A percentile compares a stretch with the other conserved stretches of the same genome.
These are phyloP conservation scores for Glonium stellatum DNA, from an alignment of 495 filamentous ascomycete genomes.

Conservation along the genomic window DNA sequence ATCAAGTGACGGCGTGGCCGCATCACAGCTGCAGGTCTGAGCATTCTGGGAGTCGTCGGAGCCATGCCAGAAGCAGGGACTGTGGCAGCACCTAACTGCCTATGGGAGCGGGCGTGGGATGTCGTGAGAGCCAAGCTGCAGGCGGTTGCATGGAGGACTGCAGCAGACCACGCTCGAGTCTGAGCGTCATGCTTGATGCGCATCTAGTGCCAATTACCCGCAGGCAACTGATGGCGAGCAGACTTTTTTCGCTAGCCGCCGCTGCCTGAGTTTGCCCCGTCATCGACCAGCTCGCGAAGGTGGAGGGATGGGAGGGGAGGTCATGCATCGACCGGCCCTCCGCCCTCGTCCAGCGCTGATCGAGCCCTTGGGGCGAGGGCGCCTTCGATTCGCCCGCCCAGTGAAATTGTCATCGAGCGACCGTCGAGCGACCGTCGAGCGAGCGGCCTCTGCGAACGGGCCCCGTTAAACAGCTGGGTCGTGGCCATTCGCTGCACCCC, in stretches of 20 bases:
- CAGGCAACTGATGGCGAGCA: not conserved
- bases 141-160: not conserved
- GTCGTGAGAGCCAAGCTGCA: not conserved
- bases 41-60: not conserved
- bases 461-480: not conserved
- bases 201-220: not conserved
- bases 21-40: conserved; percentile 3
- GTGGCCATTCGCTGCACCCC: not conserved
- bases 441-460: not conserved
- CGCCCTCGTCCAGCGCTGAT: not conserved
- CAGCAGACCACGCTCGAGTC: not conserved
- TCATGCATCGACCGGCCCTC: not conserved
- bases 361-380: not conserved
- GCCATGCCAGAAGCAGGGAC: not conserved
- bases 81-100: not conserved
- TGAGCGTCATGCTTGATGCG: conserved; percentile 1
- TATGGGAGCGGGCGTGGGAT: not conserved
- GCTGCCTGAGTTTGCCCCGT: conserved; percentile 3
- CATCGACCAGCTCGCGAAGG: not conserved
- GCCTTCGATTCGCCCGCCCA: conserved; percentile 8
- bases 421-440: not conserved
- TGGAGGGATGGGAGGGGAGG: too few species aligned
- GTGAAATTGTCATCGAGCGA: conserved; percentile 5
- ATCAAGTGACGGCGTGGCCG: not conserved
- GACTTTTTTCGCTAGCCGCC: conserved; percentile 5